These are phyloP conservation scores for Suhomyces wounanorum DNA, from an alignment of 1,139 yeast genomes.

Conservation along the genomic window DNA sequence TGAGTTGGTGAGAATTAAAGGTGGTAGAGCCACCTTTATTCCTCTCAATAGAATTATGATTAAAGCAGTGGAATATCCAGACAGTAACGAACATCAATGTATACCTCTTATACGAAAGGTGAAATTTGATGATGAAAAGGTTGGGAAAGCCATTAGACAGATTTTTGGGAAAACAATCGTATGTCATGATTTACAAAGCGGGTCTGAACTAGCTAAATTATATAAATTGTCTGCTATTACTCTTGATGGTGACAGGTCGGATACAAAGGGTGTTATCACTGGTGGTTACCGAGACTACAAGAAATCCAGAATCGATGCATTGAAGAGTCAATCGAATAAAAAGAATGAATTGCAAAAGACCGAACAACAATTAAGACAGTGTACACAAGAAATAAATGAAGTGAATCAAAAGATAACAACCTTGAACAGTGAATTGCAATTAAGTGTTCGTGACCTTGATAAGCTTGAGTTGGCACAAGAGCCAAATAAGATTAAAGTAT, in stretches of 20 bases:
- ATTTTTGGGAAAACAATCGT: slow-evolving; percentile 83
- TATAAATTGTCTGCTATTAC: slow-evolving; percentile 78
- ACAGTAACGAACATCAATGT: slow-evolving; percentile 52
- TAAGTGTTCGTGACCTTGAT: slow-evolving; percentile 40
- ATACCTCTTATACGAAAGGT: slow-evolving; percentile 79
- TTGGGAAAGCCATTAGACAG: slow-evolving; percentile 69
- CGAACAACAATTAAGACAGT: slow-evolving; percentile 26
- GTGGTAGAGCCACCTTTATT: slow-evolving; percentile 88
- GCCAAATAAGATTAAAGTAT: slow-evolving; percentile 43
- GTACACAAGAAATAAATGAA: slow-evolving; percentile 25
- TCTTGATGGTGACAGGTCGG: slow-evolving; percentile 88
- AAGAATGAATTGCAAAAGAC: slow-evolving; percentile 48
- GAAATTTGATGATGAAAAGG: slow-evolving; percentile 52
- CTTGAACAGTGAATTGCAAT: slow-evolving; percentile 48
- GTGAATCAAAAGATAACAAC: slow-evolving; percentile 32
- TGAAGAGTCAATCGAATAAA: slow-evolving; percentile 56
- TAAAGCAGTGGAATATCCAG: slow-evolving; percentile 51
- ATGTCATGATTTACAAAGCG: slow-evolving; percentile 67
- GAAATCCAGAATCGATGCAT: slow-evolving; percentile 68
- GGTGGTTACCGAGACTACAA: slow-evolving; percentile 86
- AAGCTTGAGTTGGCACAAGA: slow-evolving; percentile 42
- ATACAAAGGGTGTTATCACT: slow-evolving; percentile 76
- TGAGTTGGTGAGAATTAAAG: slow-evolving; percentile 66
- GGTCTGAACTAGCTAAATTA: slow-evolving; percentile 65
- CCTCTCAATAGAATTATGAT: slow-evolving; percentile 72